Evolutionary conservation across 345 rosid species (phyloP), one percentile per base, ranked within the genome.

Genomic region (Diplotaxis tenuifolia): DNA sequence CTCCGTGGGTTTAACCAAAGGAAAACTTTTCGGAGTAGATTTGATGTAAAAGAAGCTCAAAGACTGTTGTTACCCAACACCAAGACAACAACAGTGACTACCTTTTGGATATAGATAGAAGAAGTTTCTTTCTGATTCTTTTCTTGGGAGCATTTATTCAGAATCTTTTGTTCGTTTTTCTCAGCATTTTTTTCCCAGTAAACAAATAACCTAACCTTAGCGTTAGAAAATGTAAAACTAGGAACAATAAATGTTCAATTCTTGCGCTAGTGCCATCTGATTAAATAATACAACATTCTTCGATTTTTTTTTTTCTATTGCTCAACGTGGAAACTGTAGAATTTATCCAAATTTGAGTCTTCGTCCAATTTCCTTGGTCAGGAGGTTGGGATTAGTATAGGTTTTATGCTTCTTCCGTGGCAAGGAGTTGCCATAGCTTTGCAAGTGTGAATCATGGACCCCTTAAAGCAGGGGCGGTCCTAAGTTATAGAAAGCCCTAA

Each of bases 21-120:
- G 52, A 29, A 80, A 82, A 57, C 65, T 65, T 55, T 82, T 83
- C 18, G 85, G 83, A 65, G 74, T 81, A 50, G 77, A 81, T 73
- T 25, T 81, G 81, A 67, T 58, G 62, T 81, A 71, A 38, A 4
- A 5, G 65, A 40, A 52, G 67, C 18, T 62, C 36, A 59, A 54
- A 63, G 36, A 68, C 36, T 28, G 3, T 45, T 23, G 10, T n/a
- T n/a, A n/a, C n/a, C 77, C 59, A 57, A 32, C 50, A 21, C 50
- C 4, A 10, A 65, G 71, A 65, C 32, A 40, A 21, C 21, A 32
- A 57, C 42, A 68, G 49, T 53, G 49, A 75, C 63, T 36, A 42
- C 47, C 47, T 53, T 40, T 63, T 75, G 63, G 79, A 68, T 75
- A 62, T 75, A 62, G 74, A 61, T 53, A 75, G 63, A 75, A 18